These are phyloP conservation scores for Backusella parvicylindrica DNA, from an alignment of 192 early-diverging fungal genomes.

Conservation along the genomic window DNA sequence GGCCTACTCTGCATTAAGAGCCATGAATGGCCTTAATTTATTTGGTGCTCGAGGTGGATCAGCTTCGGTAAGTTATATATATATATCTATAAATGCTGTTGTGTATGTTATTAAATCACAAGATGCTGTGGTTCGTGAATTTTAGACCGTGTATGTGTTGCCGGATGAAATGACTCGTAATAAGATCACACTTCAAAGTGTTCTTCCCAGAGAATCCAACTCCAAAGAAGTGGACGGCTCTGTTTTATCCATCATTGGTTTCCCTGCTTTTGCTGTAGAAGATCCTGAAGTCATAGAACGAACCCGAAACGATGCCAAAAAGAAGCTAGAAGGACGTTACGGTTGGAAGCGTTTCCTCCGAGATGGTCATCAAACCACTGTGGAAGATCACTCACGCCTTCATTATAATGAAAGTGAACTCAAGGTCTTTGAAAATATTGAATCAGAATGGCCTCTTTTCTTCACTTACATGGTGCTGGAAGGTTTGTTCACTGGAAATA, in stretches of 20 bases:
- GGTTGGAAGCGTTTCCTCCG: constrained; percentile 83
- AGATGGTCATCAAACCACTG: constrained; percentile 81
- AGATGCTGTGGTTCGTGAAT: background rate
- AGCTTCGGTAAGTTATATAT: constrained; percentile 49
- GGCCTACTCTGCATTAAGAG: constrained; percentile 79
- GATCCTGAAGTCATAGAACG: constrained; percentile 59
- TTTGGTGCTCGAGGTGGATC: constrained; percentile 80
- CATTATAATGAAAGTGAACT: constrained; percentile 83
- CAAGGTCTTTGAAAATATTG: constrained; percentile 78
- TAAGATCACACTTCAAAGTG: constrained; percentile 71
- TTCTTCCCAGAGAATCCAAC: constrained; percentile 80
- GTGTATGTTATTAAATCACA: background rate
- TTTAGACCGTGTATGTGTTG: constrained; percentile 75
- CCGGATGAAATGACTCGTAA: constrained; percentile 84
- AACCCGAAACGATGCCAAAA: constrained; percentile 72
- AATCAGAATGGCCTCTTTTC: constrained; percentile 90
- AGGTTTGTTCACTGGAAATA: constrained; percentile 69
- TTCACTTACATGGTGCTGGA: constrained; percentile 87
- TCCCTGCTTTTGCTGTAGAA: constrained; percentile 83
- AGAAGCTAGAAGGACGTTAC: constrained; percentile 77
- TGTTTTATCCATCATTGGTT: constrained; percentile 78
- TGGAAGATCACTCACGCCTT: constrained; percentile 73
- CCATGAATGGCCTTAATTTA: constrained; percentile 83
- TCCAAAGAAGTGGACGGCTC: constrained; percentile 88
- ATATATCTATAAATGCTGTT: background rate